Conservation (phyloP, 2,329 filamentous ascomycete species). For the Cryoendolithus antarcticus region DNA sequence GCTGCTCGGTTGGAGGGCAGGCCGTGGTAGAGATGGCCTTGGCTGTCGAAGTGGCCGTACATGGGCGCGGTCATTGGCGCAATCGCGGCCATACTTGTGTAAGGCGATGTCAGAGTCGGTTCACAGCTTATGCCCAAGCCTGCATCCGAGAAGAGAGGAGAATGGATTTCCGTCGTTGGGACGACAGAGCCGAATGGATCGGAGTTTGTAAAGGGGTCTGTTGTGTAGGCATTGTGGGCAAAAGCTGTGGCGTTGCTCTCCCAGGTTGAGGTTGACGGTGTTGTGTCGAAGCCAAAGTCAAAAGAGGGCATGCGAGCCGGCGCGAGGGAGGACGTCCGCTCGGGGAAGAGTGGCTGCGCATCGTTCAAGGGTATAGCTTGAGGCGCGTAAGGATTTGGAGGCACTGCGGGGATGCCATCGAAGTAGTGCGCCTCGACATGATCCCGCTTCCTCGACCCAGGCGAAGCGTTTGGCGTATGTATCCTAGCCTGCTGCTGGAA, state of each 20-base stretch:
- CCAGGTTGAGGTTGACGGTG: neutral
- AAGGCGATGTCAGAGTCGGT: conserved; percentile 14
- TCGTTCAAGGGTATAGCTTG: conserved; percentile 17
- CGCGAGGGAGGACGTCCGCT: conserved; percentile 13
- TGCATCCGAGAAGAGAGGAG: neutral
- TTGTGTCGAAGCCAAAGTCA: conserved; percentile 20
- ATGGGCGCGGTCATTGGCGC: conserved; percentile 6
- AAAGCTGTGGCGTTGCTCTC: neutral
- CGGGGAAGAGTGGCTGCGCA: conserved; percentile 17
- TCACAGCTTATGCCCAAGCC: conserved; percentile 24
- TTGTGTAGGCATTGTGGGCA: neutral
- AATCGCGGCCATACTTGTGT: conserved; percentile 7
- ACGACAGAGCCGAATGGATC: conserved; percentile 8
- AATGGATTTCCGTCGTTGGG: conserved; percentile 8
- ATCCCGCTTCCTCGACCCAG: conserved; percentile 8
- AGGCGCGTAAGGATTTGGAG: conserved; percentile 10
- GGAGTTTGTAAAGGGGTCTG: conserved; percentile 12
- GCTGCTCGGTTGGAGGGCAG: too few relatives aligned
- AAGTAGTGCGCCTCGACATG: conserved; percentile 2
- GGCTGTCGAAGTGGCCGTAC: conserved; percentile 6
- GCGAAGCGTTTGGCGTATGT: conserved; percentile 19
- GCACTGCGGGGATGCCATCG: conserved; percentile 7
- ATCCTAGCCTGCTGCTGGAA: conserved; percentile 19
- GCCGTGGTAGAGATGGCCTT: too few relatives aligned
- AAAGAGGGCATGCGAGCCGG: conserved; percentile 17